Conservation (phyloP, 768 basidiomycete genomes). For the Obba rivulosa region DNA sequence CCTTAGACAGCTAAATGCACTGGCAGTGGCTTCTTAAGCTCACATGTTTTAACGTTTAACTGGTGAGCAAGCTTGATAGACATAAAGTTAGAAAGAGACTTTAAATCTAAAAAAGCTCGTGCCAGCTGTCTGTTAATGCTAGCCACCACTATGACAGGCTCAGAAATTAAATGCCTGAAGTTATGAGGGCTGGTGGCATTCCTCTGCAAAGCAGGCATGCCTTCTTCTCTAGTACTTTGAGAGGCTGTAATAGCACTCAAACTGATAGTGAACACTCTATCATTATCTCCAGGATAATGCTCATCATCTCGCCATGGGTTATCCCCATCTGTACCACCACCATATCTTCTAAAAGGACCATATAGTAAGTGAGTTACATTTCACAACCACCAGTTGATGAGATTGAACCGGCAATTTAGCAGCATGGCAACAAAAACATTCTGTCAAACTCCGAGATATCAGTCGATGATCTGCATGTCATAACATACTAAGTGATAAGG, state of each 20-base stretch:
- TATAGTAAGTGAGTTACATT: no score
- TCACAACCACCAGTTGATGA: no score
- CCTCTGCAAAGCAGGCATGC: constrained; percentile 6
- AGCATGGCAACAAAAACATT: background rate
- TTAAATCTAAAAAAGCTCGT: constrained; percentile 31
- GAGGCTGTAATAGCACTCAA: background rate
- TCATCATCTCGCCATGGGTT: no score
- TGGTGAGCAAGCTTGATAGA: constrained; percentile 33
- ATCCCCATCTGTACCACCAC: no score
- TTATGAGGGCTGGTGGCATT: constrained; percentile 10
- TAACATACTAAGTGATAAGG: no score
- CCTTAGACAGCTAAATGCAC: constrained; percentile 38
- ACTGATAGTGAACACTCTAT: background rate
- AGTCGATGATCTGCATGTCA: no score
- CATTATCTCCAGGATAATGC: no score
- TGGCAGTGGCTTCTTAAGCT: constrained; percentile 27
- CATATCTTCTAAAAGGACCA: no score
- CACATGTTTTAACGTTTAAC: constrained; percentile 19
- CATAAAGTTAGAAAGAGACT: constrained; percentile 38
- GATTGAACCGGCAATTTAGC: background rate
- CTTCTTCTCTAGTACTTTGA: background rate
- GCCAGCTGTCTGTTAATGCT: constrained; percentile 28
- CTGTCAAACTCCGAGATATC: background rate
- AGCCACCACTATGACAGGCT: constrained; percentile 28
- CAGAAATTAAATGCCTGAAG: constrained; percentile 18